phyloP scores from a whole-genome alignment of 2,329 filamentous ascomycete species.

The Neopestalotiopsis sp. region DNA sequence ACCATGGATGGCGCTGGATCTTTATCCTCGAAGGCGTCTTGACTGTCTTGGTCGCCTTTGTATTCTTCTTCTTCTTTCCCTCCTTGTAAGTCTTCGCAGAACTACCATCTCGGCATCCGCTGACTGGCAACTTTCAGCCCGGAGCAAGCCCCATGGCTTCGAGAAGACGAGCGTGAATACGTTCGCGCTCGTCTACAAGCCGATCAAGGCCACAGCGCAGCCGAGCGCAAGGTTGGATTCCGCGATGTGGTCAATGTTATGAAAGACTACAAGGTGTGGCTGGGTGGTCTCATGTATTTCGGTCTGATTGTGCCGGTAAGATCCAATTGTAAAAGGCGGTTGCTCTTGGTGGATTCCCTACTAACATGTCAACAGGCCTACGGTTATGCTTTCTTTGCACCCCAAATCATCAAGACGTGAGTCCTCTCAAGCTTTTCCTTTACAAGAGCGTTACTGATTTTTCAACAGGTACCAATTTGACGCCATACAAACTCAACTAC shows the following conservation, averaged over 20 bases:
- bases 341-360: not conserved
- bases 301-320: constrained; percentile 70
- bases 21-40: constrained; percentile 45
- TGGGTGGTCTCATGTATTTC: constrained; percentile 83
- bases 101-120: no score
- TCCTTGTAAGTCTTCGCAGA: constrained; percentile 55
- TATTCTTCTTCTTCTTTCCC: constrained; percentile 73
- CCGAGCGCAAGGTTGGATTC: constrained; percentile 64
- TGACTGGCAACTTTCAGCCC: constrained; percentile 44
- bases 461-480: constrained; percentile 54
- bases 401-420: constrained; percentile 70
- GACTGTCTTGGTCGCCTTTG: constrained; percentile 41
- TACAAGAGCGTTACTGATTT: not conserved
- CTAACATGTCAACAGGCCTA: constrained; percentile 53
- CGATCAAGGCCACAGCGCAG: constrained; percentile 71
- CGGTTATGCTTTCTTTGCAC: constrained; percentile 78
- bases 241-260: constrained; percentile 67
- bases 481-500: constrained; percentile 61
- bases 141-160: constrained; percentile 75
- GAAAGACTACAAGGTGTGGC: constrained; percentile 75
- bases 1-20: constrained; percentile 80
- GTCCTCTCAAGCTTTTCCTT: not conserved
- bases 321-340: not conserved
- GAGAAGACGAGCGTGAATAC: constrained; percentile 69
- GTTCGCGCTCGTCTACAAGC: constrained; percentile 68